phyloP scores from a whole-genome alignment of 2,329 filamentous ascomycete genomes.

The Emmonsia crescens region DNA sequence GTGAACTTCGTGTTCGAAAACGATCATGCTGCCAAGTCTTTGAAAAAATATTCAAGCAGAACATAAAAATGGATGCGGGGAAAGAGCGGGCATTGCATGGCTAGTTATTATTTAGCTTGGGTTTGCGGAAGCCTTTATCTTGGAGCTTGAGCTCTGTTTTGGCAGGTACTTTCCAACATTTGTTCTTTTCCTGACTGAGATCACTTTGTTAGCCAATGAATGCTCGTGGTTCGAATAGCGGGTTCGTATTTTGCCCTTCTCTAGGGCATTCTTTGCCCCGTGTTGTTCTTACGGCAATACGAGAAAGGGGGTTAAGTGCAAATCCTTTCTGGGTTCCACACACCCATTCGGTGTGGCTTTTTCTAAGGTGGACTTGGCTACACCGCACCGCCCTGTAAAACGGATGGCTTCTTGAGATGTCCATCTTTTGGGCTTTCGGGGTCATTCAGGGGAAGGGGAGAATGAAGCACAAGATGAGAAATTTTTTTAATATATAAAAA shows the following conservation, averaged over 20 bases:
- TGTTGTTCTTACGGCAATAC: not conserved
- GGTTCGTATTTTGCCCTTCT: not conserved
- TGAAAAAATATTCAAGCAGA: not conserved
- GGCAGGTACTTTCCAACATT: not conserved
- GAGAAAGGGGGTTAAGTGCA: not conserved
- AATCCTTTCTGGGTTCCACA: not conserved
- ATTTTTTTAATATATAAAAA: not conserved
- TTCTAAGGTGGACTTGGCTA: not conserved
- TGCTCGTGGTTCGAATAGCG: not conserved
- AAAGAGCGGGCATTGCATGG: not conserved
- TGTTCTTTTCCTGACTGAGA: not conserved
- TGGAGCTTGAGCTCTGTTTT: not conserved
- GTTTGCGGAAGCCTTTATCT: not conserved
- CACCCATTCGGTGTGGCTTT: not conserved
- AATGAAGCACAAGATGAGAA: not conserved
- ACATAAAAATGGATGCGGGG: not conserved
- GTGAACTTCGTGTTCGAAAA: not conserved
- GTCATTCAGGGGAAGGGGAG: not conserved
- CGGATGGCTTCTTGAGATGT: not conserved
- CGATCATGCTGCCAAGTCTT: not conserved
- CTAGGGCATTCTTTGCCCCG: not conserved
- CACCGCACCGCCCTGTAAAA: not conserved
- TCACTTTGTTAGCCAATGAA: not conserved
- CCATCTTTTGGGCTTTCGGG: not conserved
- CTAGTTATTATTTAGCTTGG: not conserved